These are phyloP conservation scores for Arxiozyma telluris DNA, from an alignment of 1,139 yeast genomes.

Conservation along the genomic window DNA sequence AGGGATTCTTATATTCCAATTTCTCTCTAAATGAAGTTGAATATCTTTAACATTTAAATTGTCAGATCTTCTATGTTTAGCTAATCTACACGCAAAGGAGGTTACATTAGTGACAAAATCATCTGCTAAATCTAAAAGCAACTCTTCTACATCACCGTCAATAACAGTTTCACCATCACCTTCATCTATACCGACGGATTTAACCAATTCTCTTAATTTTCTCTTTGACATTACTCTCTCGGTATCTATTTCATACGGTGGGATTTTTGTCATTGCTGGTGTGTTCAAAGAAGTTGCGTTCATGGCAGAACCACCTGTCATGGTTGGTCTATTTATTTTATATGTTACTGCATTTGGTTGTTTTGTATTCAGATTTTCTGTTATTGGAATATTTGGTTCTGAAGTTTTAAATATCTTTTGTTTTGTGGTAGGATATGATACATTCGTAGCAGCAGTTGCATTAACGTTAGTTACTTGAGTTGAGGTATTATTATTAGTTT, in stretches of 20 bases:
- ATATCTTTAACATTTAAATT: slow-evolving; percentile 80
- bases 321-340: slow-evolving; percentile 65
- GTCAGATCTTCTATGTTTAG: slow-evolving; percentile 90
- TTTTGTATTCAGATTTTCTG: slow-evolving; percentile 56
- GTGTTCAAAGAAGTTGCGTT: slow-evolving; percentile 56
- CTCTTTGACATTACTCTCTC: slow-evolving; percentile 84
- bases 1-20: slow-evolving; percentile 92
- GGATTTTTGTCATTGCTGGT: slow-evolving; percentile 70
- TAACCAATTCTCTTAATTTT: slow-evolving; percentile 76
- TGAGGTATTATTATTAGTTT: slow-evolving; percentile 7
- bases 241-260: slow-evolving; percentile 72
- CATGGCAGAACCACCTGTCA: slow-evolving; percentile 79
- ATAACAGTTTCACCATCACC: slow-evolving; percentile 85
- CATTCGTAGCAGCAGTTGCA: slow-evolving; percentile 33
- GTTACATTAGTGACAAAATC: slow-evolving; percentile 89
- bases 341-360: slow-evolving; percentile 55
- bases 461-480: slow-evolving; percentile 35
- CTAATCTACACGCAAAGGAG: slow-evolving; percentile 85
- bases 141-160: slow-evolving; percentile 93
- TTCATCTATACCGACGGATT: slow-evolving; percentile 72
- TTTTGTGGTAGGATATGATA: slow-evolving; percentile 26
- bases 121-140: slow-evolving; percentile 85
- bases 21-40: slow-evolving; percentile 84
- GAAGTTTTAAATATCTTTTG: slow-evolving; percentile 51
- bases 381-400: slow-evolving; percentile 66